These are phyloP conservation scores for Salix exigua DNA, from an alignment of 345 rosid species.

Conservation along the genomic window DNA sequence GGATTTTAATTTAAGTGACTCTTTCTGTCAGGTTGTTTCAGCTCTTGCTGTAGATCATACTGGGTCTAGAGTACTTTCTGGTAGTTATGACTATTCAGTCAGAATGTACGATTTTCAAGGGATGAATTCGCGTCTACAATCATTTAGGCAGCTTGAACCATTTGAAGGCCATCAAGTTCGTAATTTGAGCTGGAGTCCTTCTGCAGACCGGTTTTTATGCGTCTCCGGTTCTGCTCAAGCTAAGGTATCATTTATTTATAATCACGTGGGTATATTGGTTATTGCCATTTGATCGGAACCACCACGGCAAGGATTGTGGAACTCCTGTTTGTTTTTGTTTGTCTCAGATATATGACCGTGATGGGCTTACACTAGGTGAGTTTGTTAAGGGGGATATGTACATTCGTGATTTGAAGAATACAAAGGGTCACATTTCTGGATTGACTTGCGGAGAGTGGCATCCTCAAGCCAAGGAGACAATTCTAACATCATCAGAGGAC, in stretches of 20 bases:
- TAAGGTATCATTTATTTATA: slow-evolving; percentile 45
- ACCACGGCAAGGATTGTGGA: background rate
- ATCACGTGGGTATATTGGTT: background rate
- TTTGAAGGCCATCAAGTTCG: slow-evolving; percentile 96
- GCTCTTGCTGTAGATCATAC: slow-evolving; percentile 79
- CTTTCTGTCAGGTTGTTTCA: slow-evolving; percentile 60
- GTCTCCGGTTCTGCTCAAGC: slow-evolving; percentile 98
- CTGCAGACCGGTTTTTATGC: slow-evolving; percentile 76
- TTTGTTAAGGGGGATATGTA: slow-evolving; percentile 99
- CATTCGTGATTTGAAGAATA: slow-evolving; percentile 91
- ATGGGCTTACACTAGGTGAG: slow-evolving; percentile 92
- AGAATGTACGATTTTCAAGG: slow-evolving; percentile 98
- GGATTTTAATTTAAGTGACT: background rate
- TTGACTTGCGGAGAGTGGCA: slow-evolving; percentile 98
- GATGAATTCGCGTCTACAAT: slow-evolving; percentile 80
- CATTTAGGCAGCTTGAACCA: slow-evolving; percentile 93
- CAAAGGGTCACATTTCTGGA: slow-evolving; percentile 91
- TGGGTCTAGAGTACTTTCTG: slow-evolving; percentile 93
- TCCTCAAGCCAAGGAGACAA: slow-evolving; percentile 74
- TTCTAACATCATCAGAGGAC: slow-evolving; percentile 94
- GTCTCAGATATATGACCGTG: slow-evolving; percentile 85
- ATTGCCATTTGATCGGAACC: background rate
- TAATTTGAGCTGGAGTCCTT: slow-evolving; percentile 89
- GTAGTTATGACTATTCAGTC: slow-evolving; percentile 87
- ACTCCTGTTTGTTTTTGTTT: slow-evolving; percentile 9